Conservation (phyloP, 1,284 basidiomycete genomes). For the Farysia itapuensis region DNA sequence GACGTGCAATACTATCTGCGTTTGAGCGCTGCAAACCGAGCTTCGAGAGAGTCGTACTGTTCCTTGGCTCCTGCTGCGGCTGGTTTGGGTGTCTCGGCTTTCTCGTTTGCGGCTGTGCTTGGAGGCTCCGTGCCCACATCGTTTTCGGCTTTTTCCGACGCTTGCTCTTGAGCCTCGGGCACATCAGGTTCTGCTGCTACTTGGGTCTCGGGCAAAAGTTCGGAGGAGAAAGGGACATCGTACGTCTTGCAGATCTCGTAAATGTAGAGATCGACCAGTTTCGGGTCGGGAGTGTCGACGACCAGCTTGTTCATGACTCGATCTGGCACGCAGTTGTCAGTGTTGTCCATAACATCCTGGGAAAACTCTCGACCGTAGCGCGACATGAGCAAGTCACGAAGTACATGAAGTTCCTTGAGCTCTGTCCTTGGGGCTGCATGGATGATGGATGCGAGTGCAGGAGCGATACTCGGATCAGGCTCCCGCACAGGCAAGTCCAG, state of each 20-base stretch:
- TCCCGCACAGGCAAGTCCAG: slow-evolving; percentile 78
- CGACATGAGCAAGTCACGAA: slow-evolving; percentile 91
- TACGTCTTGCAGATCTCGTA: slow-evolving; percentile 51
- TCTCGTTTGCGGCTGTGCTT: neutral
- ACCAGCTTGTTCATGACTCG: slow-evolving; percentile 74
- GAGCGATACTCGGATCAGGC: slow-evolving; percentile 77
- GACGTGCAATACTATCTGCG: slow-evolving; percentile 3
- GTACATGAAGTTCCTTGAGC: slow-evolving; percentile 76
- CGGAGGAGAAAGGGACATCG: slow-evolving; percentile 37
- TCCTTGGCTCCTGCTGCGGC: slow-evolving; percentile 1
- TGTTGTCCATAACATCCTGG: slow-evolving; percentile 77
- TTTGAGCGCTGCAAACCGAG: slow-evolving; percentile 41
- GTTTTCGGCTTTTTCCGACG: neutral
- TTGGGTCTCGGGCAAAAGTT: slow-evolving; percentile 17
- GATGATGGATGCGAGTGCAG: slow-evolving; percentile 77
- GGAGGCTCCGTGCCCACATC: neutral
- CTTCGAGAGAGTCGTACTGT: slow-evolving; percentile 25
- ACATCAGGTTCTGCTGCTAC: neutral
- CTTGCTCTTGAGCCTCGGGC: neutral
- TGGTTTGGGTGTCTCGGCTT: slow-evolving; percentile 1
- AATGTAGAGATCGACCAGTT: slow-evolving; percentile 71
- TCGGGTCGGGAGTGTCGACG: slow-evolving; percentile 70
- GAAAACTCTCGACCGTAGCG: slow-evolving; percentile 86
- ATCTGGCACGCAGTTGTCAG: slow-evolving; percentile 74
- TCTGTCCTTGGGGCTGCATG: slow-evolving; percentile 82